Percentiles rank a stretch among this genome's conserved stretches.
These are phyloP conservation scores for Nemania bipapillata DNA, from an alignment of 2,329 filamentous ascomycete species.

Conservation along the genomic window DNA sequence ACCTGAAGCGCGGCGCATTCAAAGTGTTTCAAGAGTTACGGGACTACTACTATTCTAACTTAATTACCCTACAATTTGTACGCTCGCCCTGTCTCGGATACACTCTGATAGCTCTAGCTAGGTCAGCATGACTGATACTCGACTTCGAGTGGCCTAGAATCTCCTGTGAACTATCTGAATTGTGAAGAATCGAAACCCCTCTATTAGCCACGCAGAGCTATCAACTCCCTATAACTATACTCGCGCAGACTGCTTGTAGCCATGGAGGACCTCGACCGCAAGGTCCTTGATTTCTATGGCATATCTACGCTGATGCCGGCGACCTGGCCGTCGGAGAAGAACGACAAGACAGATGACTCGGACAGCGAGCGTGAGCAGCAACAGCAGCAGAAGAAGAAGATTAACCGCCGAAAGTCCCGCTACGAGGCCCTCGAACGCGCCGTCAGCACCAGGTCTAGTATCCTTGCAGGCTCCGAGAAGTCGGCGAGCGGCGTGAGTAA, in stretches of 20 bases:
- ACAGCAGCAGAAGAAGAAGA: conserved; percentile 59
- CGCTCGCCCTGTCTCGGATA: not conserved
- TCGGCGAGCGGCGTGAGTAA: conserved; percentile 74
- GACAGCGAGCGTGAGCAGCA: conserved; percentile 69
- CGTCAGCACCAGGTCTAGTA: conserved; percentile 74
- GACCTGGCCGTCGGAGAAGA: conserved; percentile 85
- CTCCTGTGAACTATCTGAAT: not conserved
- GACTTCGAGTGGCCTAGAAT: conserved; percentile 12
- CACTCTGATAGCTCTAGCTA: not conserved
- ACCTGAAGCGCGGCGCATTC: not conserved
- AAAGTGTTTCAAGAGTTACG: not conserved
- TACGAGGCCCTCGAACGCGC: conserved; percentile 86
- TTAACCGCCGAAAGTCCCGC: conserved; percentile 75
- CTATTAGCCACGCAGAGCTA: not conserved
- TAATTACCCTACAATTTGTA: not conserved
- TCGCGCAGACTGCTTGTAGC: conserved; percentile 29
- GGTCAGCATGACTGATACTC: conserved; percentile 1
- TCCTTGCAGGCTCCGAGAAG: conserved; percentile 74
- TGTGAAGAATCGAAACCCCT: not conserved
- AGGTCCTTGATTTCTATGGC: conserved; percentile 89
- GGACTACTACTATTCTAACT: not conserved
- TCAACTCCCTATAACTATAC: conserved; percentile 20
- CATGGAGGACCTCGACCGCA: conserved; percentile 78
- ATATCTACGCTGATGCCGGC: conserved; percentile 80
- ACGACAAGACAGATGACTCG: conserved; percentile 70